phyloP scores from a whole-genome alignment of 2,329 filamentous ascomycete species.

The Verticillium nonalfalfae region DNA sequence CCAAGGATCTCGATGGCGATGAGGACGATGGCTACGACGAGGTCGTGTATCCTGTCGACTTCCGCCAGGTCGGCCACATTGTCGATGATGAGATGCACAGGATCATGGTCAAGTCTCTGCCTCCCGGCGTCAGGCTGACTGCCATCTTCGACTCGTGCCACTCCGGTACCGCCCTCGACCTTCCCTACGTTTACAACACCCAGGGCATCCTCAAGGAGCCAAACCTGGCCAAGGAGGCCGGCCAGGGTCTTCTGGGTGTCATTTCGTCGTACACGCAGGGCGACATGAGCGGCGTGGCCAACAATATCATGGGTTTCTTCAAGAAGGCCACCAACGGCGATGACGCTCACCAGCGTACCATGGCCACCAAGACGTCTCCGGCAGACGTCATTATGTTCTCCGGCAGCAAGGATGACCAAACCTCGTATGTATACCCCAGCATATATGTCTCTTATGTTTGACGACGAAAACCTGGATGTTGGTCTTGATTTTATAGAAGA shows the following conservation, averaged over 20 bases:
- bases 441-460: not conserved
- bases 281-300: constrained; percentile 76
- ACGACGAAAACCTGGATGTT: not conserved
- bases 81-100: constrained; percentile 74
- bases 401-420: constrained; percentile 92
- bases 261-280: constrained; percentile 76
- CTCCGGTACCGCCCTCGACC: constrained; percentile 69
- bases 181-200: constrained; percentile 76
- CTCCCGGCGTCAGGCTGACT: constrained; percentile 76
- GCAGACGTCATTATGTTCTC: constrained; percentile 98
- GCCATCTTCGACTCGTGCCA: constrained; percentile 81
- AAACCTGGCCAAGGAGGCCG: constrained; percentile 74
- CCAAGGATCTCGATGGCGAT: constrained; percentile 66
- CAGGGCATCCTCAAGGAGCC: constrained; percentile 77
- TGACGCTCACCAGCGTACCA: constrained; percentile 70
- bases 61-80: constrained; percentile 62
- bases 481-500: not conserved
- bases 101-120: constrained; percentile 70
- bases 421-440: constrained; percentile 48
- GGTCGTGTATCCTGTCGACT: constrained; percentile 74
- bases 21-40: constrained; percentile 75
- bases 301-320: constrained; percentile 73
- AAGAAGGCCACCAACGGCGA: constrained; percentile 75
- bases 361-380: constrained; percentile 84
- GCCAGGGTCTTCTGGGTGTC: constrained; percentile 63